A percentile compares a stretch with the other conserved stretches of the same genome.
Evolutionary conservation across 192 early-diverging fungal species (phyloP).

Genomic region (Physocladia obscura): DNA sequence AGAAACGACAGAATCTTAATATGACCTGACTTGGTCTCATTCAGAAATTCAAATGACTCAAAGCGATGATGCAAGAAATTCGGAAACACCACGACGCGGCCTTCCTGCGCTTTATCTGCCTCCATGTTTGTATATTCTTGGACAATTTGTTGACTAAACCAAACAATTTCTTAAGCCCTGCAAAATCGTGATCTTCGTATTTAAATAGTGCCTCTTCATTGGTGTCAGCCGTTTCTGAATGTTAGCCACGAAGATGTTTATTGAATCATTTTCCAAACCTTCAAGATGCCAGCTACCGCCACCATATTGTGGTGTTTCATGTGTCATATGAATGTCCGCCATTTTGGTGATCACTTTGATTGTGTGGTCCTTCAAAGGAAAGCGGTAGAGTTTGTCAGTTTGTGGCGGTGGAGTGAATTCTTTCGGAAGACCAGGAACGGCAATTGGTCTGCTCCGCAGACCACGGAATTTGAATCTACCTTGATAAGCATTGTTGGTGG

Average conservation of each 20-base stretch:
- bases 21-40: slow-evolving; percentile 60
- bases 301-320: slow-evolving; percentile 57
- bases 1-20: slow-evolving; percentile 73
- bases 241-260: slow-evolving; percentile 58
- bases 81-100: slow-evolving; percentile 69
- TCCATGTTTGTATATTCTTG: not conserved
- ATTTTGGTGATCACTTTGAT: slow-evolving; percentile 65
- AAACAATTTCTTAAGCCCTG: slow-evolving; percentile 24
- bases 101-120: slow-evolving; percentile 34
- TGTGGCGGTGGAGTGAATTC: slow-evolving; percentile 21
- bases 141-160: slow-evolving; percentile 11
- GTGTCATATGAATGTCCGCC: slow-evolving; percentile 66
- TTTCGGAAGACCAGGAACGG: slow-evolving; percentile 16
- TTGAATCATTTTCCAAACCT: slow-evolving; percentile 69
- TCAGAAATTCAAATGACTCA: slow-evolving; percentile 57
- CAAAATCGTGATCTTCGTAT: slow-evolving; percentile 26
- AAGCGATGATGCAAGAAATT: slow-evolving; percentile 73
- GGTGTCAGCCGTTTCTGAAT: slow-evolving; percentile 47
- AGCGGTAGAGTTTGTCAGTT: not conserved
- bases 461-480: too few species aligned
- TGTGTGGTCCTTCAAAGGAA: not conserved
- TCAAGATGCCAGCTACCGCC: slow-evolving; percentile 72
- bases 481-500: not conserved
- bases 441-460: not conserved
- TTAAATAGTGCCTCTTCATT: slow-evolving; percentile 15